These are phyloP conservation scores for Ottelia alismoides DNA, from an alignment of 106 monocot genomes.

Conservation along the genomic window DNA sequence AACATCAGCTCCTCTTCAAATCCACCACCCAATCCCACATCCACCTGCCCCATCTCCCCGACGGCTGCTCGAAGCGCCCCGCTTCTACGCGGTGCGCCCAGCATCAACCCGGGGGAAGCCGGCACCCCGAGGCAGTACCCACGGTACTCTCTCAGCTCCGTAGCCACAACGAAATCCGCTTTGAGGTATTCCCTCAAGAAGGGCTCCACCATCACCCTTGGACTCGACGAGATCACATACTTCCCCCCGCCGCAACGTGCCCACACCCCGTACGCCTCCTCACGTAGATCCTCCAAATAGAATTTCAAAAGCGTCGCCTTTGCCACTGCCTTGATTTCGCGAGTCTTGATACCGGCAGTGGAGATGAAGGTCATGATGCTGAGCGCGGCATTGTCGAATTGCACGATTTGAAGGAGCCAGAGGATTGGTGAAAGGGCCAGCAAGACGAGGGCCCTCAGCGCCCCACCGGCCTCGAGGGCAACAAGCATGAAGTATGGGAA, in stretches of 20 bases:
- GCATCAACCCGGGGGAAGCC: conserved; percentile 11
- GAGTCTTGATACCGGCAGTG: conserved; percentile 23
- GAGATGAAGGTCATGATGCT: conserved; percentile 31
- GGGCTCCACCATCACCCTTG: conserved; percentile 40
- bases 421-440: conserved; percentile 25
- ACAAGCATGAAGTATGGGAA: conserved; percentile 60
- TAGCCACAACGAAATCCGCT: conserved; percentile 32
- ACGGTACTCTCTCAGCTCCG: conserved; percentile 21
- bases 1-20: conserved; percentile 3
- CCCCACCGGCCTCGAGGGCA: conserved; percentile 51
- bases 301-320: conserved; percentile 34
- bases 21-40: conserved; percentile 17
- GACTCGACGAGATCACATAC: conserved; percentile 26
- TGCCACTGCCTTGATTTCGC: conserved; percentile 28
- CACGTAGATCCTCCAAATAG: conserved; percentile 21
- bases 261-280: conserved; percentile 17
- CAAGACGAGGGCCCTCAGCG: conserved; percentile 20
- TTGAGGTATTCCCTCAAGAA: conserved; percentile 43
- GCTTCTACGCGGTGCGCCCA: no score
- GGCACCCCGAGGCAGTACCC: conserved; percentile 22
- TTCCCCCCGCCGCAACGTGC: conserved; percentile 21
- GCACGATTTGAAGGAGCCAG: conserved; percentile 8
- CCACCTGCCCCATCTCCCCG: conserved; percentile 1
- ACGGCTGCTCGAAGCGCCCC: conserved; percentile 2
- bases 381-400: conserved; percentile 6